Base-by-base conservation (phyloP, 306 rosid genomes). In the Prinsepia uniflora region DNA sequence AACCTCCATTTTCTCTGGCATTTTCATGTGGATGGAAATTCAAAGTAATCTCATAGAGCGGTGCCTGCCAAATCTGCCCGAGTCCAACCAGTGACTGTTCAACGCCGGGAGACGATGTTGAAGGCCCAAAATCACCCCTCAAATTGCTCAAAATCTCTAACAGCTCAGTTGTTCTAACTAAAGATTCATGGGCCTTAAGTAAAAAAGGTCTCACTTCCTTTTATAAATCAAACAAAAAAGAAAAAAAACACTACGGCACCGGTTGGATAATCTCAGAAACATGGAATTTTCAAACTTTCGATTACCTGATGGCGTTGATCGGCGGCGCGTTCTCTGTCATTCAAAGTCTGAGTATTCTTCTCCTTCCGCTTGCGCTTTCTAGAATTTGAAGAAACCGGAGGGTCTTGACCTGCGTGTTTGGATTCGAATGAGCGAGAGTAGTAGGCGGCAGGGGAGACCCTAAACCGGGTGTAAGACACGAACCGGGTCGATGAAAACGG, bases 271-370 rank as follows among this genome's bases (percentile, higher is more conserved):
- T 61, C 18, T 15, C 3, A 15, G 6, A 3, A 19, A 56, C 40
- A 22, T 8, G 8, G 12, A 54, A 54, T 1, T 54, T 54, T 19
- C 34, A 54, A 54, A 52, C 56, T 17, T 52, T 13, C 0, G 44
- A n/a, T 58, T 76, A 86, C 97, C 90, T 78, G 93, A 62, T 93
- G 96, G 18, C 98, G 94, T 50, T 74, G 90, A 19, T 87, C 86
- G 17, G 94, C 94, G 9, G 78, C 79, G 62, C n/a, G 84, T 63
- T 93, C 97, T 79, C 94, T 83, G 6, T 88, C 92, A 74, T 90
- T 90, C 48, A 90, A 72, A 70, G 84, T 15, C 52, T 47, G 84
- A 20, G 82, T 79, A 41, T 82, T 69, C 77, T 70, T 69, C 78
- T 68, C 76, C 24, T 53, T 78, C 59, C 87, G 84, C 78, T 85